Conservation (phyloP, 306 rosid species). For the barrel medic (Medicago truncatula) region DNA sequence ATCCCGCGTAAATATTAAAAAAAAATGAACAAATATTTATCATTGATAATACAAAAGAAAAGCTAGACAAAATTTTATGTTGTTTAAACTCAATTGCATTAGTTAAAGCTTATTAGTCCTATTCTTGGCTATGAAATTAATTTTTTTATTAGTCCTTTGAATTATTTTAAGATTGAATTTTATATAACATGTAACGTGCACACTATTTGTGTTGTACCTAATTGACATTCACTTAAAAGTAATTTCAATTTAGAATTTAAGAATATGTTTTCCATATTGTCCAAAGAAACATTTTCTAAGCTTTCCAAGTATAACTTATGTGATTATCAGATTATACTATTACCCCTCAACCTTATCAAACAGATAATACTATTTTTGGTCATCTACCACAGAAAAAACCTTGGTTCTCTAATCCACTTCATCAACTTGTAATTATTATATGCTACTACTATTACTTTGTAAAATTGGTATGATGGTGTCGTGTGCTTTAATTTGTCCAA, state of each 20-base stretch:
- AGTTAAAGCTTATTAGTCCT: too few relatives aligned
- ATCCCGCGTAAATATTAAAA: too few relatives aligned
- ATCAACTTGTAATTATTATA: conserved; percentile 9
- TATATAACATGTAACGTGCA: neutral
- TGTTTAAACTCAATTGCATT: too few relatives aligned
- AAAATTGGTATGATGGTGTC: too few relatives aligned
- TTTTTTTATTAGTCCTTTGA: neutral
- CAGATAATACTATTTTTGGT: conserved; percentile 32
- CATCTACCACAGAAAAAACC: conserved; percentile 9
- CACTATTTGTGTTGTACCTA: conserved; percentile 34
- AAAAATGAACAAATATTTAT: too few relatives aligned
- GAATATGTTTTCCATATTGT: conserved; percentile 3
- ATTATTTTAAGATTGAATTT: conserved; percentile 15
- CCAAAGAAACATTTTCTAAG: neutral
- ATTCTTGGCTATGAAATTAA: neutral
- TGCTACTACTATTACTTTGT: too few relatives aligned
- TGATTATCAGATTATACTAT: neutral
- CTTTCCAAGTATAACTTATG: neutral
- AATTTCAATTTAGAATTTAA: neutral
- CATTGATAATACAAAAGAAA: too few relatives aligned
- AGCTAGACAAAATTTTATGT: too few relatives aligned
- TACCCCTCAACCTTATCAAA: neutral
- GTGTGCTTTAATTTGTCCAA: too few relatives aligned
- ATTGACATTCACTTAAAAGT: conserved; percentile 32
- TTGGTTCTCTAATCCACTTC: neutral